Base-by-base conservation (phyloP, 108 stramenopile genomes). In the Asterionellopsis glacialis region DNA sequence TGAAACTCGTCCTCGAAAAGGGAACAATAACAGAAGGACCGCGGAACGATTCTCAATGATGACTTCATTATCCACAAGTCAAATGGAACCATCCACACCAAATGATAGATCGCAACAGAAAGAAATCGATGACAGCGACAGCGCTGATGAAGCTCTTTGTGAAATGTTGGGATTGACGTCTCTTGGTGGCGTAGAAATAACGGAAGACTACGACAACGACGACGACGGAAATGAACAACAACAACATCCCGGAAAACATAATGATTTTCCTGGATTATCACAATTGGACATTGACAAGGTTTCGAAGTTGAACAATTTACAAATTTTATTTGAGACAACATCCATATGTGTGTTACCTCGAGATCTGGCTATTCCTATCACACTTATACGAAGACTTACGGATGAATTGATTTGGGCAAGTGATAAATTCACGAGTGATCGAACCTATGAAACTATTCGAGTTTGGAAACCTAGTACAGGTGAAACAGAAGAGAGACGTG, bases 161-260 rank as follows among this genome's bases (percentile, higher is more conserved):
- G 82, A 83, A 55, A 66, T 83, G 72, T 55, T 83, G 33, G 82
- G 82, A 21, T 57, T 83, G 23, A n/a, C 71, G n/a, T 76, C 77
- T 5, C 57, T 76, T 38, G 51, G 59, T 27, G 65, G 14, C 10
- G 38, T 59, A 11, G 18, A 49, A 24, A 57, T 39, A 11, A 47
- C 54, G 15, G 45, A 55, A 3, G 61, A 53, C 53, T 56, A 33
- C 12, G 72, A 64, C 23, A 57, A 61, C 15, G 24, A 45, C 41
- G 60, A 64, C 4, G 27, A 61, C 7, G 16, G 11, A 25, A 4
- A 24, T 15, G 47, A 16, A 25, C 22, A 61, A 22, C n/a, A 15
- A 14, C 15, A 1, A 61, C 21, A 47, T 16, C 7, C 25, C 3
- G 26, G 14, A 44, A 57, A 55, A 41, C 53, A 65, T 14, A 44